Evolutionary conservation across 768 basidiomycete species (phyloP), one percentile per base, ranked within the genome.

Genomic region (Pleurotus tuoliensis): DNA sequence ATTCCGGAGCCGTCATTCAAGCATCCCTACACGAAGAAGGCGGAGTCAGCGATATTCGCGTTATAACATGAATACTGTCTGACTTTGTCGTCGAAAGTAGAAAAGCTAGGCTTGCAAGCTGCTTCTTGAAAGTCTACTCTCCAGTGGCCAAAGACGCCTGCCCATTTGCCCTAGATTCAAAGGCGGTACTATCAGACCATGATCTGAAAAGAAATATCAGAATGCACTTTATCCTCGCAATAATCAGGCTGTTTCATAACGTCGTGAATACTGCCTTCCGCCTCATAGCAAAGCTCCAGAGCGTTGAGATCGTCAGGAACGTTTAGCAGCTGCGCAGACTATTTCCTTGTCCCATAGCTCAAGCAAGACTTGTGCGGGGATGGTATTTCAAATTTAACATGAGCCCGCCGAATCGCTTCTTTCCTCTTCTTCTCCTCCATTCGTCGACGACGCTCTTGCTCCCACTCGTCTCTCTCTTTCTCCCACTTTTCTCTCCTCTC

Each of bases 281-380:
- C 30, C 16, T 50, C 48, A 7, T 15, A 9, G 20, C 48, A 50
- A 27, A 50, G 6, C 3, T 34, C 15, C 12, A 50, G 5, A 5
- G 16, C 22, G 13, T 50, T 37, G 27, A 50, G n/a, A 15, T 25
- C 13, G 6, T 50, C 48, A n/a, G 48, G 48, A 15, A 37, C 48
- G 27, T 50, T 50, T 4, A 50, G 25, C 11, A 50, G 25, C 5
- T n/a, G 12, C 8, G 48, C 13, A n/a, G 48, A 50, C 8, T 50
- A 50, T n/a, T 50, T 30, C 48, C 48, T 50, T 15, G 27, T 50
- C 15, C 27, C 48, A n/a, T 37, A 50, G 27, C 48, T 50, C 15
- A 13, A 15, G 20, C 48, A 50, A 11, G 27, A 37, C 25, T 25
- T 25, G 30, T 13, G n/a, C 3, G 48, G 48, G 6, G 22, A 15